phyloP scores from a whole-genome alignment of 2,329 filamentous ascomycete genomes.

The Aspergillus floridensis region DNA sequence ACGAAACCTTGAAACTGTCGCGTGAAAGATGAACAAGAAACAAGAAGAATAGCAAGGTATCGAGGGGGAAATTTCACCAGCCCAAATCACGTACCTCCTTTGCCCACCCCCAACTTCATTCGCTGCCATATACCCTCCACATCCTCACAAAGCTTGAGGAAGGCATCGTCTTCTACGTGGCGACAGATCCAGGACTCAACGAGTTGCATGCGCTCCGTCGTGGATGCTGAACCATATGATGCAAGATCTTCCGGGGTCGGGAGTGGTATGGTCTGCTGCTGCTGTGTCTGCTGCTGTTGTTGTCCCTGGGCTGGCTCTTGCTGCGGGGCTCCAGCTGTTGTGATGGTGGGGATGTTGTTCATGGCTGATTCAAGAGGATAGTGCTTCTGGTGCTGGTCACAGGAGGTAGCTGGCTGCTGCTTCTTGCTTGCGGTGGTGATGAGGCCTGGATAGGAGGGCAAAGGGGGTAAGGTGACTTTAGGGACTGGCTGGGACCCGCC shows the following conservation, averaged over 20 bases:
- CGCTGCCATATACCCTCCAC: slow-evolving; percentile 42
- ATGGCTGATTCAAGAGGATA: not conserved
- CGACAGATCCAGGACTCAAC: slow-evolving; percentile 44
- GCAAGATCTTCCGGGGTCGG: slow-evolving; percentile 24
- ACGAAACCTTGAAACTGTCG: no score
- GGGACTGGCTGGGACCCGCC: not conserved
- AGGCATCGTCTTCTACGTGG: slow-evolving; percentile 42
- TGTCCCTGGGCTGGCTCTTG: no score
- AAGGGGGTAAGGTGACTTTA: not conserved
- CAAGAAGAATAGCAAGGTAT: no score
- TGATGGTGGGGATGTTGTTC: not conserved
- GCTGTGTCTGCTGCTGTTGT: not conserved
- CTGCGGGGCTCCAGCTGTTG: no score
- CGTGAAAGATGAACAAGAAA: no score
- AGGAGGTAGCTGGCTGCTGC: not conserved
- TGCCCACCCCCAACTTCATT: slow-evolving; percentile 36
- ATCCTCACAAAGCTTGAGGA: slow-evolving; percentile 40
- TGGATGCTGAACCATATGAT: slow-evolving; percentile 30
- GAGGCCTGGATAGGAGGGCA: not conserved
- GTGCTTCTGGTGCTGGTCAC: not conserved
- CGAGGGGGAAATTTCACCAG: no score
- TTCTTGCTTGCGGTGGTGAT: not conserved
- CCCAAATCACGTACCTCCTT: not conserved
- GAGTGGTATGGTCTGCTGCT: not conserved
- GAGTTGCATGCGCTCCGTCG: slow-evolving; percentile 30